Evolutionary conservation across 768 basidiomycete species (phyloP).

Genomic region (Boletus bicolor): DNA sequence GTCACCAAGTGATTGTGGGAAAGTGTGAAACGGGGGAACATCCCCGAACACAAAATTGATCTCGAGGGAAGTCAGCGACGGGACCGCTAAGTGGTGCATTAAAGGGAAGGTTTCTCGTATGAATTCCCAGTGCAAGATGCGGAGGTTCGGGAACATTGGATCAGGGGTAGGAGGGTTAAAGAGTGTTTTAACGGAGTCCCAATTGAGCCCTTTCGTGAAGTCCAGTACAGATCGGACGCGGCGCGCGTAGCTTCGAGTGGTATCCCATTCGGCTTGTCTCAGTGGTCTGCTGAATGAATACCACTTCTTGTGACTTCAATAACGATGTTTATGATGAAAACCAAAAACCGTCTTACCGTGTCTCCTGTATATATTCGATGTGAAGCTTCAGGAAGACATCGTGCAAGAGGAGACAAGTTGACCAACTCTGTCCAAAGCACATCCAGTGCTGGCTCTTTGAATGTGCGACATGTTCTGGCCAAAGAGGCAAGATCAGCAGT

Average conservation of each 20-base stretch:
- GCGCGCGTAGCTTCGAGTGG: conserved; percentile 8
- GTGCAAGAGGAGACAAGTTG: conserved; percentile 3
- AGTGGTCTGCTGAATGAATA: conserved; percentile 16
- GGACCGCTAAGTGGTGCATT: conserved; percentile 14
- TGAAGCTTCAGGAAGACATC: conserved; percentile 6
- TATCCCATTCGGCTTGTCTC: conserved; percentile 6
- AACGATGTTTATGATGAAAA: not conserved
- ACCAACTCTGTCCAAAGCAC: conserved; percentile 7
- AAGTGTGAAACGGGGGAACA: conserved; percentile 15
- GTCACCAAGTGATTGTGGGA: conserved; percentile 15
- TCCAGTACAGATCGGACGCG: conserved; percentile 14
- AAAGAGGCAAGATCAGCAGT: conserved; percentile 1
- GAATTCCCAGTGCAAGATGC: conserved; percentile 21
- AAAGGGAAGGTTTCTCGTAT: conserved; percentile 13
- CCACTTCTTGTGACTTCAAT: conserved; percentile 6
- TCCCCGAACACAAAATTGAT: conserved; percentile 21
- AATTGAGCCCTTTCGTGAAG: conserved; percentile 16
- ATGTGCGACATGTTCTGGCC: conserved; percentile 7
- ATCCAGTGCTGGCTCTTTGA: conserved; percentile 6
- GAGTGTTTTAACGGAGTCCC: conserved; percentile 16
- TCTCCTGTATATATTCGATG: conserved; percentile 12
- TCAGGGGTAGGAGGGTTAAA: conserved; percentile 14
- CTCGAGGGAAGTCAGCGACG: conserved; percentile 17
- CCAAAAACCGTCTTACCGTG: not conserved
- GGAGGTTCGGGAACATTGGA: conserved; percentile 21